A percentile compares a stretch with the other conserved stretches of the same genome.
Conservation (phyloP, 2,329 filamentous ascomycete genomes). For the Colletotrichum tofieldiae region DNA sequence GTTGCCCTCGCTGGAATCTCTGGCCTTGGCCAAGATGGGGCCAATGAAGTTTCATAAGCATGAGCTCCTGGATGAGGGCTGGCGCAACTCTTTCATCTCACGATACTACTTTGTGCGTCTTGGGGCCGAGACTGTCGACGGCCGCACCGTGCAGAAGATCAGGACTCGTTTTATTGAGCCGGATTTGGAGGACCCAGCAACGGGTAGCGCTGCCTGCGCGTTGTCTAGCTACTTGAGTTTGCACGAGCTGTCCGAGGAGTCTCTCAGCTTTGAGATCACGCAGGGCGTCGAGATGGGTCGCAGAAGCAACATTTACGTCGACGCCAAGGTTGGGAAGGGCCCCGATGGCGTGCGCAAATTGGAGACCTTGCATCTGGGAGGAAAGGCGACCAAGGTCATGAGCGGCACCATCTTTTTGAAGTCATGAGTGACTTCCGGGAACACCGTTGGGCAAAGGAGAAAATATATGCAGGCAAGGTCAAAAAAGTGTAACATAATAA, state of each 20-base stretch:
- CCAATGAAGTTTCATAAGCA: conserved; percentile 52
- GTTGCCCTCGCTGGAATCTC: conserved; percentile 72
- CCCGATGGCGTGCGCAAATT: conserved; percentile 12
- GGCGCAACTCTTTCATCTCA: conserved; percentile 67
- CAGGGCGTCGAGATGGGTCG: conserved; percentile 44
- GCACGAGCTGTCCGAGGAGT: conserved; percentile 51
- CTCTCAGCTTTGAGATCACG: conserved; percentile 39
- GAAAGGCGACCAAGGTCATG: conserved; percentile 38
- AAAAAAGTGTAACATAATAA: neutral
- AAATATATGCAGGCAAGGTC: neutral
- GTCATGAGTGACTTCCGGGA: neutral
- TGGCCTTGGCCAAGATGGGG: conserved; percentile 60
- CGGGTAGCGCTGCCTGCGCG: conserved; percentile 74
- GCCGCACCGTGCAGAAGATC: conserved; percentile 51
- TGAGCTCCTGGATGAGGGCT: conserved; percentile 67
- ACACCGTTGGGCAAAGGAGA: too few species aligned
- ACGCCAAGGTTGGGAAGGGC: conserved; percentile 1
- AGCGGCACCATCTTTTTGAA: conserved; percentile 29
- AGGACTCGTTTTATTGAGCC: conserved; percentile 74
- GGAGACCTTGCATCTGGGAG: conserved; percentile 36
- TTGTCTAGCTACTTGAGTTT: conserved; percentile 69
- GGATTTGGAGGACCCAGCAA: conserved; percentile 72
- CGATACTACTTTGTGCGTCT: conserved; percentile 72
- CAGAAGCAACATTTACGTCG: conserved; percentile 36
- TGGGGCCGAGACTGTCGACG: conserved; percentile 16